A percentile compares a stretch with the other conserved stretches of the same genome.
phyloP scores from a whole-genome alignment of 768 basidiomycete genomes.

The Pisolithus orientalis region DNA sequence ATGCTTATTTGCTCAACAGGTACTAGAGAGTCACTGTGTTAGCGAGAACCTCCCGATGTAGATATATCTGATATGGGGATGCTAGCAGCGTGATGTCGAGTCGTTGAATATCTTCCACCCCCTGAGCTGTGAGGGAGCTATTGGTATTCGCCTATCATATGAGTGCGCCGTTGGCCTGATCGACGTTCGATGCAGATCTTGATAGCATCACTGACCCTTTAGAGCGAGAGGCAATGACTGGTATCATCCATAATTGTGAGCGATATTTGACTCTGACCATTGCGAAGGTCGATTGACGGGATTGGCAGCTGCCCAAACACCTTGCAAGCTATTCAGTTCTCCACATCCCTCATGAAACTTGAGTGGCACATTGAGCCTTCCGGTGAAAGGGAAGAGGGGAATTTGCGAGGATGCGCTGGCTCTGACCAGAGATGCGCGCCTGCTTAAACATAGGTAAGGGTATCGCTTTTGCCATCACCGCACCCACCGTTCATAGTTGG shows the following conservation, averaged over 20 bases:
- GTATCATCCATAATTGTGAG: conserved; percentile 90
- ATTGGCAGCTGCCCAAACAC: conserved; percentile 79
- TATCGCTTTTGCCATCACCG: not conserved
- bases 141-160: conserved; percentile 39
- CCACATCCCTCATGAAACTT: conserved; percentile 74
- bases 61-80: conserved; percentile 95
- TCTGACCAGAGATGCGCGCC: conserved; percentile 49
- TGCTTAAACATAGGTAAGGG: conserved; percentile 45
- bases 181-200: conserved; percentile 47
- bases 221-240: conserved; percentile 87
- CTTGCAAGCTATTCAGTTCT: conserved; percentile 70
- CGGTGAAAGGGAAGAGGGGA: conserved; percentile 65
- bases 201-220: conserved; percentile 81
- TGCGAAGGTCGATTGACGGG: not conserved
- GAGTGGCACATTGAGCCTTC: conserved; percentile 67
- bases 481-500: conserved; percentile 27
- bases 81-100: conserved; percentile 71
- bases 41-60: conserved; percentile 79
- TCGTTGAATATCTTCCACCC: conserved; percentile 89
- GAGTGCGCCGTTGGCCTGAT: not conserved
- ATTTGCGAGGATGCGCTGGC: conserved; percentile 79
- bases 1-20: conserved; percentile 35
- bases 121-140: conserved; percentile 86
- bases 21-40: conserved; percentile 82
- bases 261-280: conserved; percentile 10